Evolutionary conservation across 2,329 filamentous ascomycete species (phyloP), one percentile per base, ranked within the genome.

Genomic region (Penicillium capsulatum): DNA sequence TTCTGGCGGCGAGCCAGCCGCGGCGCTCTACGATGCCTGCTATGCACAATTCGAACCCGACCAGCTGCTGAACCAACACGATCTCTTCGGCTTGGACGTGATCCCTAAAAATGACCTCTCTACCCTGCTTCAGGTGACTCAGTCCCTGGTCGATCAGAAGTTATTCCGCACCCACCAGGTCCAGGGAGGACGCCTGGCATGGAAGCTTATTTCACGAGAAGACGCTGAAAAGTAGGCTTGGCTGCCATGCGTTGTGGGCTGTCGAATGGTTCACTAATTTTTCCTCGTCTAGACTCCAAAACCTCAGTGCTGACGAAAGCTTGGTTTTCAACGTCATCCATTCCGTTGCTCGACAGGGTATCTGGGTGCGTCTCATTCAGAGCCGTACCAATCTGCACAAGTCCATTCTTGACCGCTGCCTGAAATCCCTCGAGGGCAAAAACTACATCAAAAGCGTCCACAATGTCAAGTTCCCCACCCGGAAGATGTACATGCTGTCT

Each of bases 401-500:
- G 58, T 83, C 83, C 34, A 80, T 86, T 26, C 77, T 97, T 55
- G 86, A 85, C 54, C 84, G 84, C 55, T 82, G 82, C 17, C 75
- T 97, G 53, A 95, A 94, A 70, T 80, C 83, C 47, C 80, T 98
- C 46, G 86, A 94, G 64, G 71, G 75, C 27, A 90, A 88, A 62
- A 80, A 81, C 24, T 81, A 94, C 61, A 89, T 98, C 64, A 85
- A 86, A 57, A 81, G 83, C 42, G 89, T 97, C 69, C 92, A 91
- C 69, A 92, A 84, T 64, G 89, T 94, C 66, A 89, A 94, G 68
- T 83, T 86, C 59, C 87, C 88, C 17, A 86, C 83, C 51, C 85
- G 92, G 61, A 95, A 94, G 69, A 95, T 94, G 77, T 98, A 92
- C 74, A 94, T 98, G 76, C 83, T 95, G 58, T 80, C 83, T 38